Percentiles rank a stretch among this genome's conserved stretches.
Conservation (phyloP, 176 grass and related monocot genomes). For the Oryza australiensis region DNA sequence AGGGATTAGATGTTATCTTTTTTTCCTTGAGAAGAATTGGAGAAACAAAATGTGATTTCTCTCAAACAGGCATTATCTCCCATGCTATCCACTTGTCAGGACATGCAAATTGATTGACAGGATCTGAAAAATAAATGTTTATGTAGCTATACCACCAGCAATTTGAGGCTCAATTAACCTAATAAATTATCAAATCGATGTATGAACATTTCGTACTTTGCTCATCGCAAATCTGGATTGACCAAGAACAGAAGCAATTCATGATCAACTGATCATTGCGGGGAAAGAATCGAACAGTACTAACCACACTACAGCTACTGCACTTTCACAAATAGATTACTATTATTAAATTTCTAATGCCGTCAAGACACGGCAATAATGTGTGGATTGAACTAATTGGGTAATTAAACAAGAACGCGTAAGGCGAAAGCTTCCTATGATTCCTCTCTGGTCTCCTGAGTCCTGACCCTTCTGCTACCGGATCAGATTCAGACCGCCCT, state of each 20-base stretch:
- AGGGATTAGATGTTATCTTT: not conserved
- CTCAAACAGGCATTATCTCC: not conserved
- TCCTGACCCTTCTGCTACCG: not conserved
- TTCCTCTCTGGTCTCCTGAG: not conserved
- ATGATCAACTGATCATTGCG: not conserved
- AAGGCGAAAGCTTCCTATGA: constrained; percentile 21
- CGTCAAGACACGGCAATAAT: not conserved
- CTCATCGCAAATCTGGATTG: not conserved
- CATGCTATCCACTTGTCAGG: not conserved
- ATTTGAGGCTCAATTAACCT: not conserved
- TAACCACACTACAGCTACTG: not conserved
- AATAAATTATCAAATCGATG: too few relatives aligned
- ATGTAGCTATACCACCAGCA: not conserved
- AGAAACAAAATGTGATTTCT: not conserved
- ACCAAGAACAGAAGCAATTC: not conserved
- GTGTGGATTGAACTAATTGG: not conserved
- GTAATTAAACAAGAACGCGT: not conserved
- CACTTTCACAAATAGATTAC: not conserved
- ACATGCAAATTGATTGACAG: not conserved
- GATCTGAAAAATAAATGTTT: not conserved
- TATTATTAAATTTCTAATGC: not conserved
- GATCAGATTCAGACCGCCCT: not conserved
- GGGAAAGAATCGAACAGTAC: not conserved
- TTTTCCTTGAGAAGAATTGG: not conserved
- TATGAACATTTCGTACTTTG: not conserved